Percentiles rank a stretch among this genome's conserved stretches.
Conservation (phyloP, 108 stramenopile genomes). For the Cyclotella cryptica region DNA sequence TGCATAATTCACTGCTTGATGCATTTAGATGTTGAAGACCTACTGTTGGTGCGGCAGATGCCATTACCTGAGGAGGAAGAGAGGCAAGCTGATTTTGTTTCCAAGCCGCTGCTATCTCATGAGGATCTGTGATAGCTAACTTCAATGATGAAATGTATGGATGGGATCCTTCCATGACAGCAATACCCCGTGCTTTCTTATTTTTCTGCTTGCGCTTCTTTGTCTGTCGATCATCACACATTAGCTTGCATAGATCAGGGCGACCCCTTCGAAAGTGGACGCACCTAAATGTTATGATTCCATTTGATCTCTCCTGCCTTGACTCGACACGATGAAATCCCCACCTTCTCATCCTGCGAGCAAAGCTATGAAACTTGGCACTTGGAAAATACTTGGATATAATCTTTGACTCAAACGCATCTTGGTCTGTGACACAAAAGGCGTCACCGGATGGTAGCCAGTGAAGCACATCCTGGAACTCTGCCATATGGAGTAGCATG, state of each 20-base stretch:
- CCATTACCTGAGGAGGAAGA: not conserved
- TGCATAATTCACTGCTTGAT: not conserved
- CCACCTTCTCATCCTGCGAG: conserved; percentile 15
- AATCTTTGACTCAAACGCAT: conserved; percentile 3
- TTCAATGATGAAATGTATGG: not conserved
- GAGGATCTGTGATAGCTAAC: not conserved
- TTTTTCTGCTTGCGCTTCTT: conserved; percentile 11
- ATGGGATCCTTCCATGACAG: not conserved
- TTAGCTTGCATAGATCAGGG: conserved; percentile 12
- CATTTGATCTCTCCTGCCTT: not conserved
- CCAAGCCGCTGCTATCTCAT: not conserved
- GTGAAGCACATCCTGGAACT: not conserved
- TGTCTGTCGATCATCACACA: conserved; percentile 19
- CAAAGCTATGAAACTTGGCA: conserved; percentile 24
- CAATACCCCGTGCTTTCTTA: not conserved
- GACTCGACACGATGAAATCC: conserved; percentile 9
- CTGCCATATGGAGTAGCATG: not conserved
- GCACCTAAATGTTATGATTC: not conserved
- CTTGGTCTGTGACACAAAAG: conserved; percentile 13
- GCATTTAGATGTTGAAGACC: not conserved
- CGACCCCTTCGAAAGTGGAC: not conserved
- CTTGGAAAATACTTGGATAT: conserved; percentile 2
- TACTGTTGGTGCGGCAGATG: not conserved
- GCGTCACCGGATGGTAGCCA: conserved; percentile 18
- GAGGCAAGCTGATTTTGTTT: not conserved